Evolutionary conservation across 768 basidiomycete genomes (phyloP).

Genomic region (Agrocybe praecox): DNA sequence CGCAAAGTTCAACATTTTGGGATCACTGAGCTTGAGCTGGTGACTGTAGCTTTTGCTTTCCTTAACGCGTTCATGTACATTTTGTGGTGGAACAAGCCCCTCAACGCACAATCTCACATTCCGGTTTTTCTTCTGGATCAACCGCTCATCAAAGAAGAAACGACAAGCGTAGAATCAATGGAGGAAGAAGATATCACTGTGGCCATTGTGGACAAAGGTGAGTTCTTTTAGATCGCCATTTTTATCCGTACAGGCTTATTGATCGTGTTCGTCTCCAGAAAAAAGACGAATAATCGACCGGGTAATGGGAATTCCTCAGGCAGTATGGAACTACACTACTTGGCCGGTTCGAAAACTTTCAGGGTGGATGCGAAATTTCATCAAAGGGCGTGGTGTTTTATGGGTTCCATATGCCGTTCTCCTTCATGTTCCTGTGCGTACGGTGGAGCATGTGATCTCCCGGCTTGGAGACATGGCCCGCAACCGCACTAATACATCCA

Average conservation of each 20-base stretch:
- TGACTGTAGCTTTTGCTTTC: slow-evolving; percentile 33
- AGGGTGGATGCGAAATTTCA: background rate
- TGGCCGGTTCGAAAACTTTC: background rate
- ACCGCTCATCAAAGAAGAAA: background rate
- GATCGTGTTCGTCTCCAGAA: no score
- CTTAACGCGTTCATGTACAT: slow-evolving; percentile 31
- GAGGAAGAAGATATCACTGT: background rate
- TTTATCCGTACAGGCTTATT: no score
- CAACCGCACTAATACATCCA: slow-evolving; percentile 1
- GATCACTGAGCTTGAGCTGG: slow-evolving; percentile 34
- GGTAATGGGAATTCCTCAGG: background rate
- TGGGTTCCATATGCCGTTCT: background rate
- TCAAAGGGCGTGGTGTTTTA: background rate
- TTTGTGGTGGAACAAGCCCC: slow-evolving; percentile 42
- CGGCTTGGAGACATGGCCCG: slow-evolving; percentile 8
- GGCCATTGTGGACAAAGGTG: no score
- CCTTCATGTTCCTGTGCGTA: background rate
- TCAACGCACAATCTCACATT: slow-evolving; percentile 23
- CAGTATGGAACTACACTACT: background rate
- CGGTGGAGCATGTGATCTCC: background rate
- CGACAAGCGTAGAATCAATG: background rate
- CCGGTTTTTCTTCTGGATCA: slow-evolving; percentile 8
- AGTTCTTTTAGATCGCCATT: no score
- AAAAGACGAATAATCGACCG: background rate
- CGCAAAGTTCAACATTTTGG: slow-evolving; percentile 24